phyloP scores from a whole-genome alignment of 1,284 basidiomycete genomes.

The Puccinia triticina region DNA sequence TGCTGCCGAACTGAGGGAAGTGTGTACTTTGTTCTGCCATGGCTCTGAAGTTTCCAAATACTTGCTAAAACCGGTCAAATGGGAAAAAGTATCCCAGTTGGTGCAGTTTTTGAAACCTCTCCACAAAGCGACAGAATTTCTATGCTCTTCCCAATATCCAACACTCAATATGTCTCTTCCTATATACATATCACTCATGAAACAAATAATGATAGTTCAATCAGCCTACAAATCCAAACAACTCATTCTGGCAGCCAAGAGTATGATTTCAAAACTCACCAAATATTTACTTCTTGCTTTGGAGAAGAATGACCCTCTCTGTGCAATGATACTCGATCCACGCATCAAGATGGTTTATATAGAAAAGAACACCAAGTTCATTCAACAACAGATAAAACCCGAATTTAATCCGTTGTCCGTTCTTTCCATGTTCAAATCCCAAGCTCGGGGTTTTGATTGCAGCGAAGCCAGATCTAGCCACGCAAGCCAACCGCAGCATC shows the following conservation, averaged over 20 bases:
- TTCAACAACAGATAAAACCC: too few relatives aligned
- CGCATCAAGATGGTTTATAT: too few relatives aligned
- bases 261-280: too few relatives aligned
- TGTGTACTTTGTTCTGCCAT: neutral
- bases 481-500: neutral
- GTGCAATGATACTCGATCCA: too few relatives aligned
- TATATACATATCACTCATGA: neutral
- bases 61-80: neutral
- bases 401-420: neutral
- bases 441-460: neutral
- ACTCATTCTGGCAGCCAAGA: neutral
- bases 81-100: too few relatives aligned
- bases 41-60: neutral
- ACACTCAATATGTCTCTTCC: neutral
- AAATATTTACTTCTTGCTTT: too few relatives aligned
- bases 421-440: neutral
- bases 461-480: neutral
- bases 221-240: neutral
- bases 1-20: neutral
- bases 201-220: neutral
- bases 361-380: too few relatives aligned
- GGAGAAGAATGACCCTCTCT: too few relatives aligned
- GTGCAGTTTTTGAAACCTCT: constrained; percentile 10
- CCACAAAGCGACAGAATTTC: neutral
- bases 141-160: neutral